Base-by-base conservation (phyloP, 768 basidiomycete genomes). In the Trametopsis cervina region DNA sequence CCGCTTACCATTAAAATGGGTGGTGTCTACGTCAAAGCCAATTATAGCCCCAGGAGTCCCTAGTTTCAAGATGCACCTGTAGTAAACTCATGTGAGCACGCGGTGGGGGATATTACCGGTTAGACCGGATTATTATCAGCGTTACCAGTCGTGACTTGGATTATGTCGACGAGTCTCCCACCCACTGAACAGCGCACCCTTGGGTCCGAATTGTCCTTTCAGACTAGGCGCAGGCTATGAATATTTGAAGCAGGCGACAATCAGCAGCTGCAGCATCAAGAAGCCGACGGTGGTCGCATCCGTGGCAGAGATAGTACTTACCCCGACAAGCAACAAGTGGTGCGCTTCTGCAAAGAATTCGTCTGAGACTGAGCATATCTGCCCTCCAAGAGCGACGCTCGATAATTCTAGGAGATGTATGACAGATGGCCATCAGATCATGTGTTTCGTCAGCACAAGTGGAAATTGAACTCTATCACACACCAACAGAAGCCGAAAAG, bases 121-220 rank as follows among this genome's bases (percentile, higher is more conserved):
- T 37, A 7, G 18, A 42, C 33, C 43, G 13, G 7, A 22, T 39
- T 2, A 33, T 24, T 13, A 11, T 4, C 25, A 13, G 42, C 48
- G 67, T 42, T 55, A 91, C 95, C 96, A 98, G 64, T 99, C 96
- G 58, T 83, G 79, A 1, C 74, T 60, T 1, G 86, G 81, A 65
- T 96, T 97, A 65, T 99, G 96, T 56, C 96, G 70, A 36, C 92
- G 72, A 22, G 76, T 77, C 64, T 99, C 96, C 96, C 96, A 99
- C 45, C 94, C 96, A 54, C 85, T 89, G 65, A 76, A 98, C 20
- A 97, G 67, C 0, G 95, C 95, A 20, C 96, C 96, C 36, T 93
- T 95, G 2, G 92, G 89, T 5, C 95, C 95, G 57, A 93, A 99
- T 56, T 93, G 90, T n/a, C 96, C 96, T 65, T 94, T 93, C 61